Percentiles rank a stretch among this genome's conserved stretches.
These are phyloP conservation scores for Pseudogymnoascus sp. DNA, from an alignment of 2,329 filamentous ascomycete species.

Conservation along the genomic window DNA sequence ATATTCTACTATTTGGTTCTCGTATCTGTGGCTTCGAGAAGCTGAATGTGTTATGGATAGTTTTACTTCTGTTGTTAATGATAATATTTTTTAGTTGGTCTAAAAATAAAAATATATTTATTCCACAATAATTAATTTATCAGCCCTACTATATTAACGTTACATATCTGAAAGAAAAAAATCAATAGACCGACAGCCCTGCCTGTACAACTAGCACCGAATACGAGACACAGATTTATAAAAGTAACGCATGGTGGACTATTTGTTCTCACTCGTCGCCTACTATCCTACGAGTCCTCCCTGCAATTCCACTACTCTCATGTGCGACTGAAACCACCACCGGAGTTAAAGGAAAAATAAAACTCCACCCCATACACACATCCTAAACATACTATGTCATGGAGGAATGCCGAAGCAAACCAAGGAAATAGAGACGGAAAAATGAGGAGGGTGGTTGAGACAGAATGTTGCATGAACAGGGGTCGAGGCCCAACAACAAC, in stretches of 20 bases:
- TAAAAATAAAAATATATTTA: not conserved
- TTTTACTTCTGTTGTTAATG: not conserved
- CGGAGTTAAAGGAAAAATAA: not conserved
- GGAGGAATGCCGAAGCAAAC: not conserved
- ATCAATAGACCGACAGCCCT: not conserved
- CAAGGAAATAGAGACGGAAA: constrained; percentile 4
- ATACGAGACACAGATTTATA: not conserved
- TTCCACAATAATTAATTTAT: not conserved
- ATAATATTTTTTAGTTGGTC: not conserved
- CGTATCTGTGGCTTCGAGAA: too few species aligned
- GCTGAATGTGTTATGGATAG: not conserved
- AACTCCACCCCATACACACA: not conserved
- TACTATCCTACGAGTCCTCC: not conserved
- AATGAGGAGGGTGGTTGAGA: not conserved
- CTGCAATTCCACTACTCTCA: not conserved
- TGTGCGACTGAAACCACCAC: not conserved
- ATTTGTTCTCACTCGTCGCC: not conserved
- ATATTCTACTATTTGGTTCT: not conserved
- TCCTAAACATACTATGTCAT: not conserved
- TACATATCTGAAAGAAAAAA: not conserved
- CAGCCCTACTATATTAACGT: not conserved
- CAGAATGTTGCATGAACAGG: not conserved
- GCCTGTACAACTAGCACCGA: not conserved
- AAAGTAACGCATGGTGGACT: not conserved
- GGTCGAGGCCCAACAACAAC: not conserved